Percentiles rank a stretch among this genome's conserved stretches.
Evolutionary conservation across 2,329 filamentous ascomycete genomes (phyloP).

Genomic region (Blastomyces silverae): DNA sequence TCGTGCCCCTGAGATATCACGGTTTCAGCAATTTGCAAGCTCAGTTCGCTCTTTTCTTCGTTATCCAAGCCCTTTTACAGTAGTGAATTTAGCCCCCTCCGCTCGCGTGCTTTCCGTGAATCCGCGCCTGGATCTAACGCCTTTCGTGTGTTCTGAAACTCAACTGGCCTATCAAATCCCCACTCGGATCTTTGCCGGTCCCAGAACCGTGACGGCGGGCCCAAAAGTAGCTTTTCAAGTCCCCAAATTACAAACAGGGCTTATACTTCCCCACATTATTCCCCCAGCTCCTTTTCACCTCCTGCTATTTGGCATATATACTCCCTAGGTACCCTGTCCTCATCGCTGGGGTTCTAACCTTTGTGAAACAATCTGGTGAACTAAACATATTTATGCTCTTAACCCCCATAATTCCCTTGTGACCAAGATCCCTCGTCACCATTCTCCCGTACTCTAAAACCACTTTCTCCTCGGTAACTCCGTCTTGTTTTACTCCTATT

Average conservation of each 20-base stretch:
- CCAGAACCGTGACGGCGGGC: constrained; percentile 14
- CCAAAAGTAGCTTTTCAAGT: constrained; percentile 8
- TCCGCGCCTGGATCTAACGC: not conserved
- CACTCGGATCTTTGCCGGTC: constrained; percentile 9
- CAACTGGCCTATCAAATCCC: constrained; percentile 6
- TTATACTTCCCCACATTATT: constrained; percentile 17
- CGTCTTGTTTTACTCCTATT: not conserved
- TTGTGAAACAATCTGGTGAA: not conserved
- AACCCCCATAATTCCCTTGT: not conserved
- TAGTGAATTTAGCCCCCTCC: not conserved
- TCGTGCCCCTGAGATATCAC: not conserved
- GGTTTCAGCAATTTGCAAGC: not conserved
- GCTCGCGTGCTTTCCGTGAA: not conserved
- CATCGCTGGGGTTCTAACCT: not conserved
- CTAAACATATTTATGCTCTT: constrained; percentile 1
- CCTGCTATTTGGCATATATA: not conserved
- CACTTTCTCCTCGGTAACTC: too few species aligned
- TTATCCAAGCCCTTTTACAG: not conserved
- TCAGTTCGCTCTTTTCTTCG: not conserved
- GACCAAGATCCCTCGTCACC: not conserved
- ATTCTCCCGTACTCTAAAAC: not conserved
- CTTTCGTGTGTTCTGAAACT: not conserved
- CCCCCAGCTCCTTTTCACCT: constrained; percentile 7
- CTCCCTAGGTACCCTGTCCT: not conserved
- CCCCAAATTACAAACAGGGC: not conserved